phyloP scores from a whole-genome alignment of 2,329 filamentous ascomycete genomes.

The Fusarium newnesense region DNA sequence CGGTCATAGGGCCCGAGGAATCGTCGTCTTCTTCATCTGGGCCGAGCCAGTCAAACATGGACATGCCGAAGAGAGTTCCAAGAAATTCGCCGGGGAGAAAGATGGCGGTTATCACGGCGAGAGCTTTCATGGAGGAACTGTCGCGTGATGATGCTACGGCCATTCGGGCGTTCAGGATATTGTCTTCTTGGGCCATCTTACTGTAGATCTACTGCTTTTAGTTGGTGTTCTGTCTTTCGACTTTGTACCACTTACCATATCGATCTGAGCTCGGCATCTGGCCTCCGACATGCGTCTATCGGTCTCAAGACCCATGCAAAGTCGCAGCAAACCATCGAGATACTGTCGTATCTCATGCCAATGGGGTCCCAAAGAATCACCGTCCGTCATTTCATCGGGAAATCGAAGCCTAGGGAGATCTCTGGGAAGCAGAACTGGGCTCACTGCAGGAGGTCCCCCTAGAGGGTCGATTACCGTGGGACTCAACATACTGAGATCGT shows the following conservation, averaged over 20 bases:
- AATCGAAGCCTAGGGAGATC: conserved; percentile 30
- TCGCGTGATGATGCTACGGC: conserved; percentile 54
- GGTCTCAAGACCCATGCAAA: conserved; percentile 58
- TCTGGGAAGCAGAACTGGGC: conserved; percentile 38
- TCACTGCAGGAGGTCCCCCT: conserved; percentile 41
- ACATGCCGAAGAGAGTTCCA: conserved; percentile 58
- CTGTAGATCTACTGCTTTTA: conserved; percentile 53
- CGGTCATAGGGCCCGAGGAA: background rate
- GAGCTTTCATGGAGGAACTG: conserved; percentile 59
- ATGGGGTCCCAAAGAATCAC: conserved; percentile 49
- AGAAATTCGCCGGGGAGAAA: conserved; percentile 60
- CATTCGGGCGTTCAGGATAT: conserved; percentile 56
- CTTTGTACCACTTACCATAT: conserved; percentile 50
- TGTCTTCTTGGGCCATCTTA: conserved; percentile 61
- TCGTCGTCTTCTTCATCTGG: conserved; percentile 46
- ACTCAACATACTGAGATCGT: conserved; percentile 43
- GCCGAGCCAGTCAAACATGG: conserved; percentile 59
- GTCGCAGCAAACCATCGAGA: conserved; percentile 55
- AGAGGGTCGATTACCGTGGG: conserved; percentile 35
- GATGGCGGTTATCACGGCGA: conserved; percentile 60
- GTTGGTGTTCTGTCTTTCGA: background rate
- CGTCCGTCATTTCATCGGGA: conserved; percentile 30
- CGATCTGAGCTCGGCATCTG: conserved; percentile 58
- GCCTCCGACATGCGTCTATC: conserved; percentile 59
- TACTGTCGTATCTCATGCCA: conserved; percentile 61